Conservation (phyloP, 768 basidiomycete genomes). For the Heimioporus sp. region DNA sequence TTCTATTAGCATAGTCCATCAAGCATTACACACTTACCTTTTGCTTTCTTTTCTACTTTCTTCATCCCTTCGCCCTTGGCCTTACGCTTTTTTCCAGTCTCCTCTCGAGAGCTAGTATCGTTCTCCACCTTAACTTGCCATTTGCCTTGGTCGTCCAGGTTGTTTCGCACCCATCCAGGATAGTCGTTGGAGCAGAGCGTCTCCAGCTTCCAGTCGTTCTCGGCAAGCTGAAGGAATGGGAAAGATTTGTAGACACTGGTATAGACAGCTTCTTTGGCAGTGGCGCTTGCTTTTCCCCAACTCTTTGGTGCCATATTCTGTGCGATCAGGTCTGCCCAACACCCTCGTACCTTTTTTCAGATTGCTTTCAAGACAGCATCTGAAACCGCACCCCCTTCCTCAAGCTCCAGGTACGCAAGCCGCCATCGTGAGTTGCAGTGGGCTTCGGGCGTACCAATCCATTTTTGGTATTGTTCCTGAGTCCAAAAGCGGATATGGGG, state of each 20-base stretch:
- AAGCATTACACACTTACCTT: no score
- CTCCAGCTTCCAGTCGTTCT: no score
- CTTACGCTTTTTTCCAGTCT: no score
- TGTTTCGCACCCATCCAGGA: no score
- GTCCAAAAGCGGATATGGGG: neutral
- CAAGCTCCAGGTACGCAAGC: neutral
- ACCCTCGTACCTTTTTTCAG: neutral
- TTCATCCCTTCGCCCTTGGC: no score
- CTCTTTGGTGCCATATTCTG: neutral
- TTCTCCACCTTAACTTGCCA: no score
- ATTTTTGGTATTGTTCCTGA: neutral
- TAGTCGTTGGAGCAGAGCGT: no score
- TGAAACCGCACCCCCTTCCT: neutral
- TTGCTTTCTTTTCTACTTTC: no score
- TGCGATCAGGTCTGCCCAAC: neutral
- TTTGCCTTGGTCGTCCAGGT: no score
- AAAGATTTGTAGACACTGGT: neutral
- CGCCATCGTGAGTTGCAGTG: neutral
- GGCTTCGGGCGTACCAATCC: neutral
- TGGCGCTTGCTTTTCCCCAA: constrained; percentile 3
- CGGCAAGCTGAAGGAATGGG: neutral
- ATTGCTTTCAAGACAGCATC: neutral
- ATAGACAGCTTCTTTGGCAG: neutral
- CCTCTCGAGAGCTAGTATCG: no score
- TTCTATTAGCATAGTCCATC: no score